Evolutionary conservation across 2,329 filamentous ascomycete genomes (phyloP), one percentile per base, ranked within the genome.

Genomic region (Pseudogymnoascus sp.): DNA sequence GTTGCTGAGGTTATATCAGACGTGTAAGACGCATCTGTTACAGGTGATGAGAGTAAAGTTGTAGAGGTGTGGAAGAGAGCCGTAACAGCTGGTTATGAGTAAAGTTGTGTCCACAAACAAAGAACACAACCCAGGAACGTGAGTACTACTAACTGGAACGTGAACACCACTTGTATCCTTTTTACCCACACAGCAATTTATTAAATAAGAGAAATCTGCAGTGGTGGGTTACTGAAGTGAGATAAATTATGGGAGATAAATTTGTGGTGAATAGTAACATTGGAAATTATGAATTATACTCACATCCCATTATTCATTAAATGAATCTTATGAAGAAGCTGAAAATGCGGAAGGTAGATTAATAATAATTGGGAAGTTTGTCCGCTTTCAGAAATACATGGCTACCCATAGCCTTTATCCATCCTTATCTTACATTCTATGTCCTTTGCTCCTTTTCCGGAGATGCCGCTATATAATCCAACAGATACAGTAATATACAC

Each of bases 401-500:
- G 49, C 16, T 21, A 21, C 16, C n/a, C 14, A 11, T 21, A 33
- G 49, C 49, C 49, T 35, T 33, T 55, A 33, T 33, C 28, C 16
- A 14, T 35, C 28, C 49, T 8, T 55, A 55, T 55, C 49, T 55
- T 55, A 55, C 28, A 55, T 33, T 55, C 28, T 55, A 55, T 55
- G 16, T 21, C 49, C 25, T 28, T 55, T 35, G 28, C 49, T 55
- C 28, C 28, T 33, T 55, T 33, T 8, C 28, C 49, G 14, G 23
- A 31, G 14, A 55, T 55, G 49, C 45, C 28, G 25, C 25, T 18
- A 35, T 55, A 55, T 14, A 55, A 35, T 31, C 28, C 9, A 55
- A 55, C 28, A 55, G n/a, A 55, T 55, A 33, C 49, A 55, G 14
- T 55, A 55, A 55, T 55, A 55, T 55, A 55, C 49, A 55, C 49